Conservation (phyloP, 108 stramenopile genomes). For the Pseudonitzschia pungens region DNA sequence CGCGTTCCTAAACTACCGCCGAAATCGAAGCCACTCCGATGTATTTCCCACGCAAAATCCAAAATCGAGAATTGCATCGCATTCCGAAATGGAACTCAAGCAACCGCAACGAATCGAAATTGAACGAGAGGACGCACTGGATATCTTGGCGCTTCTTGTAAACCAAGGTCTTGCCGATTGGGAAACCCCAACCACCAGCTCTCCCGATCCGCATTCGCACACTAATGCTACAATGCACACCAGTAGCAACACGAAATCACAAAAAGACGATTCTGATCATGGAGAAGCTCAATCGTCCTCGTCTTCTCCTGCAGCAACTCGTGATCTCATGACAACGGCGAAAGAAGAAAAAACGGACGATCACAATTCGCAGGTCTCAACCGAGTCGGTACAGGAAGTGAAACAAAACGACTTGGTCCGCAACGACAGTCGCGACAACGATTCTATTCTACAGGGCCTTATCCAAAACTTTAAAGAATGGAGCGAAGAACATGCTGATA, state of each 20-base stretch:
- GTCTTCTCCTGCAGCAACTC: background rate
- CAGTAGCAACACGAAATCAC: background rate
- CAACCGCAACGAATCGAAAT: conserved; percentile 53
- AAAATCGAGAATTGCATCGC: background rate
- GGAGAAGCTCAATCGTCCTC: background rate
- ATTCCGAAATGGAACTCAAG: conserved; percentile 25
- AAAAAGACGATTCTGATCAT: background rate
- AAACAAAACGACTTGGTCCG: background rate
- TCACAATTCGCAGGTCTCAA: background rate
- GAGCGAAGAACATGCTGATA: conserved; percentile 8
- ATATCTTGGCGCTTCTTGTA: conserved; percentile 61
- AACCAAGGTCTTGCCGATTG: conserved; percentile 47
- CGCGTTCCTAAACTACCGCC: background rate
- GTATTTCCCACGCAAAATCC: conserved; percentile 23
- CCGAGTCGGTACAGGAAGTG: background rate
- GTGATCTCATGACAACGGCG: conserved; percentile 10
- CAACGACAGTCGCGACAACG: conserved; percentile 17
- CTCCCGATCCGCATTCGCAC: background rate
- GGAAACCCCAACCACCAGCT: background rate
- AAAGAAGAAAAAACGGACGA: conserved; percentile 16
- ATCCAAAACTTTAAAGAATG: conserved; percentile 15
- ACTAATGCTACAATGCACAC: background rate
- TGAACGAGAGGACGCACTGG: conserved; percentile 67
- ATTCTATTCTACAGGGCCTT: conserved; percentile 8
- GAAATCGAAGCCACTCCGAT: conserved; percentile 27